Evolutionary conservation across 179 eudicot genomes (phyloP).

Genomic region (Patellifolia procumbens): DNA sequence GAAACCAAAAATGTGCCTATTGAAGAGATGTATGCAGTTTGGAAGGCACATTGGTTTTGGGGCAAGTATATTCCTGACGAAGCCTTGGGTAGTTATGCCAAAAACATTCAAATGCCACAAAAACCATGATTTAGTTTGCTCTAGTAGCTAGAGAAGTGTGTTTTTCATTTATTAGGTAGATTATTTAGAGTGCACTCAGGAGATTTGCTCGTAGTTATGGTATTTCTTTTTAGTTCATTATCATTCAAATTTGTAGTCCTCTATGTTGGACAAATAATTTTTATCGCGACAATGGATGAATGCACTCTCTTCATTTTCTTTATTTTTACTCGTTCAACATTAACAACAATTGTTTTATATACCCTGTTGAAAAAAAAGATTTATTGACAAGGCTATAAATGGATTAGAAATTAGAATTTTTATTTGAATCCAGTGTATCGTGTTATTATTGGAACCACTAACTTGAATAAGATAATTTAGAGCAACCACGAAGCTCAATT

Average conservation of each 20-base stretch:
- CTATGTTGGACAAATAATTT: constrained; percentile 23
- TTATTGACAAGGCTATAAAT: no score
- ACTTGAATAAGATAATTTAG: no score
- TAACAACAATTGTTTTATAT: no score
- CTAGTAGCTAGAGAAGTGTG: no score
- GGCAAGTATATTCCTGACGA: constrained; percentile 38
- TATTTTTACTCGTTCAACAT: no score
- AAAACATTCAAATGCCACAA: constrained; percentile 21
- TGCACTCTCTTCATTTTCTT: no score
- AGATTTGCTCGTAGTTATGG: no score
- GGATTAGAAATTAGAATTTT: no score
- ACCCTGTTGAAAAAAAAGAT: no score
- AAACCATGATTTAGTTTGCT: not conserved
- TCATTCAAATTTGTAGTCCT: constrained; percentile 11
- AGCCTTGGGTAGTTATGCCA: constrained; percentile 28
- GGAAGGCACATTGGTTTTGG: constrained; percentile 46
- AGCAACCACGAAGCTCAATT: no score
- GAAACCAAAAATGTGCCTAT: constrained; percentile 39
- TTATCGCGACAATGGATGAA: constrained; percentile 11
- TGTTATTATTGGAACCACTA: no score
- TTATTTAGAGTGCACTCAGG: not conserved
- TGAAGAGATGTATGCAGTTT: constrained; percentile 37
- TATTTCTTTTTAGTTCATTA: constrained; percentile 4
- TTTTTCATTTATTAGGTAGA: not conserved
- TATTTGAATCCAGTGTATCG: no score